Percentiles rank a stretch among this genome's conserved stretches.
Conservation (phyloP, 2,329 filamentous ascomycete genomes). For the Colletotrichum gloeosporioides region DNA sequence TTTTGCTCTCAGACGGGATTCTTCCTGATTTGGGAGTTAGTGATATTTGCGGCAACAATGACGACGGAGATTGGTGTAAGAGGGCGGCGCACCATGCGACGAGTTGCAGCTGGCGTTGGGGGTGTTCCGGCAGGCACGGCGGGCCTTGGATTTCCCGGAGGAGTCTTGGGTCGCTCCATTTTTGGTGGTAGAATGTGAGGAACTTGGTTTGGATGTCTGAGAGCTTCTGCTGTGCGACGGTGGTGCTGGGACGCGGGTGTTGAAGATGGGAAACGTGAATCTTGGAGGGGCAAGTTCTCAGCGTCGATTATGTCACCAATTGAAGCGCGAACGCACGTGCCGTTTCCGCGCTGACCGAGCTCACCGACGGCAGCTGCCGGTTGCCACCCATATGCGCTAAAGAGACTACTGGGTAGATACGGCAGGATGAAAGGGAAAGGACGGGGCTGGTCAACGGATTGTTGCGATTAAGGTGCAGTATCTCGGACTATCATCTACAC, state of each 20-base stretch:
- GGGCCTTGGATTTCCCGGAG: slow-evolving; percentile 40
- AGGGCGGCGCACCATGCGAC: slow-evolving; percentile 55
- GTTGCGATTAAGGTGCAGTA: neutral
- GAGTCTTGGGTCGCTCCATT: slow-evolving; percentile 56
- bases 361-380: neutral
- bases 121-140: slow-evolving; percentile 42
- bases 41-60: neutral
- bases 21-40: slow-evolving; percentile 64
- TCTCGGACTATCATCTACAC: neutral
- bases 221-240: neutral
- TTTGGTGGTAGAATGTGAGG: neutral
- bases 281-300: slow-evolving; percentile 12
- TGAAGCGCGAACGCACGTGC: slow-evolving; percentile 22
- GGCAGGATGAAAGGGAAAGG: neutral
- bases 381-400: neutral
- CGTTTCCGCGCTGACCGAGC: neutral
- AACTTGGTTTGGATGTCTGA: too few relatives aligned
- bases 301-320: slow-evolving; percentile 23
- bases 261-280: neutral
- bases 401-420: neutral
- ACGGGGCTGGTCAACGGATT: neutral
- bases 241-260: neutral
- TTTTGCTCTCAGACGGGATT: slow-evolving; percentile 87
- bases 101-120: slow-evolving; percentile 58
- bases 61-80: neutral